Evolutionary conservation across 441 rosid species (phyloP).

Genomic region (Populus tomentosa): DNA sequence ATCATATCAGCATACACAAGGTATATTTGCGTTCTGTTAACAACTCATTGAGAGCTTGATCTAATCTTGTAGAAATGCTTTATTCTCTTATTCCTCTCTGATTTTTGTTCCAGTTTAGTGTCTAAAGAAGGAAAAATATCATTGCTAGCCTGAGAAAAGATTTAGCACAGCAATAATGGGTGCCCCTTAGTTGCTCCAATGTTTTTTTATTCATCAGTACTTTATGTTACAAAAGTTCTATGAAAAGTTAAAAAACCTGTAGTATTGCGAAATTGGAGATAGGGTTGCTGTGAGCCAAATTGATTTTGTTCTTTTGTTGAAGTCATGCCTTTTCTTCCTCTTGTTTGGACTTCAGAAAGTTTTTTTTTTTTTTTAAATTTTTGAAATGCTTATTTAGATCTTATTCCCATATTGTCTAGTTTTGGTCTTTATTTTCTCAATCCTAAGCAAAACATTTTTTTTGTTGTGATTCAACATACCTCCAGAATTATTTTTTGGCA

Average conservation of each 20-base stretch:
- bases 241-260: not conserved
- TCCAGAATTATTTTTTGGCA: not conserved
- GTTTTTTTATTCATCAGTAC: not conserved
- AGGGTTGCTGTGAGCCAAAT: not conserved
- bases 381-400: not conserved
- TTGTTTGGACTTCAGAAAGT: not conserved
- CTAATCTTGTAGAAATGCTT: not conserved
- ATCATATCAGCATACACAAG: conserved; percentile 73
- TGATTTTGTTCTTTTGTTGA: not conserved
- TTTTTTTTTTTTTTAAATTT: not conserved
- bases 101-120: not conserved
- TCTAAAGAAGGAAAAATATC: not conserved
- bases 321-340: not conserved
- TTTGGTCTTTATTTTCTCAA: not conserved
- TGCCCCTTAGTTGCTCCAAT: not conserved
- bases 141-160: not conserved
- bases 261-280: not conserved
- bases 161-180: not conserved
- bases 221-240: not conserved
- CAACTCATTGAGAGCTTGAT: not conserved
- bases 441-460: not conserved
- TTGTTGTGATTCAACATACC: not conserved
- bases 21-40: conserved; percentile 20
- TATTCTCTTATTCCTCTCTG: not conserved
- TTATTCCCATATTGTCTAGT: not conserved